Evolutionary conservation across 306 rosid species (phyloP), one percentile per base, ranked within the genome.

Genomic region (Carpinus viminea): DNA sequence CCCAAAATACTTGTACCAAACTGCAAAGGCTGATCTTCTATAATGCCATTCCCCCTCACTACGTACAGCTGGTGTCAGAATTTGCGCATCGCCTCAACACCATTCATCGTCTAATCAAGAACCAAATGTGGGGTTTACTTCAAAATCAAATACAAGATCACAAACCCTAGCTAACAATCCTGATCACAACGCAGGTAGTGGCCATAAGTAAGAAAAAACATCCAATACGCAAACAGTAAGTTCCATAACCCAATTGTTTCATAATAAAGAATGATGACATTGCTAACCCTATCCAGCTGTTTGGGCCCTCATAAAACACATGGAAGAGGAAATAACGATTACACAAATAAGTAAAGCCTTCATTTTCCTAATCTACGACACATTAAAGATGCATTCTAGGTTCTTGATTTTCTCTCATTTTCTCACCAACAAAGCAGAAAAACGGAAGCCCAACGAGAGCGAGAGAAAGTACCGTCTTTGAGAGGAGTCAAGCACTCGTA

Each of bases 401-500:
- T 78, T 47, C 62, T 20, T 3, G 59, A 10, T 8, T 26, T 72
- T 72, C 56, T 60, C 1, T 24, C n/a, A 64, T 2, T 36, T n/a
- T 61, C 71, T 46, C 51, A 34, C 21, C 3, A n/a, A 45, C 46
- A 70, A 26, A 43, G 36, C 55, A 55, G 18, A 73, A 50, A 18
- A 15, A 57, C 9, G 36, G 64, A 75, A 65, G 34, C 21, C 31
- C 24, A 72, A 75, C 16, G 53, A 56, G 54, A n/a, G 16, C 4
- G 20, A 72, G 24, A 31, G 4, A 36, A 4, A n/a, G 21, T 79
- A 91, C 97, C 93, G 69, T 91, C 94, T 83, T 87, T 85, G 76
- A 90, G 89, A 82, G 97, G 76, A 64, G 93, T 83, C 82, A 91
- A 79, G 48, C 97, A 93, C 86, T 93, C 93, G 76, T 93, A 93